These are phyloP conservation scores for Teratosphaeriaceae sp. DNA, from an alignment of 2,329 filamentous ascomycete genomes.

Conservation along the genomic window DNA sequence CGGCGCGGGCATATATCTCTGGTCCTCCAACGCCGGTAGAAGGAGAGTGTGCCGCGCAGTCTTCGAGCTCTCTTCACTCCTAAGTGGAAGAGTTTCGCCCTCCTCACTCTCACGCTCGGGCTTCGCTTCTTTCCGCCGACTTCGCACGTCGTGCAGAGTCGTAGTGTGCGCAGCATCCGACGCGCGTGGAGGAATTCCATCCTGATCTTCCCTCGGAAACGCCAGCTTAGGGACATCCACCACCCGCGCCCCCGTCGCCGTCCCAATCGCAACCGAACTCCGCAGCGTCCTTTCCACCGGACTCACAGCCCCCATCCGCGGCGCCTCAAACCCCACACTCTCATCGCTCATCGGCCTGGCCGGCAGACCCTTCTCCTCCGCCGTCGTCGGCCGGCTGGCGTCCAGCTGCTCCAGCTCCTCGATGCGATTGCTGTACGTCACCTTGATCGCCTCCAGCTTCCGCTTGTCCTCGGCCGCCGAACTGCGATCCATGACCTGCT, in stretches of 20 bases:
- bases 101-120: background rate
- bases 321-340: slow-evolving; percentile 28
- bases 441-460: slow-evolving; percentile 87
- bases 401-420: slow-evolving; percentile 73
- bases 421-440: slow-evolving; percentile 86
- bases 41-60: slow-evolving; percentile 9
- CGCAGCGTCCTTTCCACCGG: slow-evolving; percentile 27
- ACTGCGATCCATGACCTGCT: slow-evolving; percentile 80
- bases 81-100: background rate
- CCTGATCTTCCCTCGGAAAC: slow-evolving; percentile 18
- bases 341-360: slow-evolving; percentile 59
- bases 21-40: slow-evolving; percentile 29
- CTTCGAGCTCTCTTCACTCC: background rate
- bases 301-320: slow-evolving; percentile 30
- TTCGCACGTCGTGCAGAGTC: background rate
- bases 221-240: slow-evolving; percentile 34
- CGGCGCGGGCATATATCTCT: slow-evolving; percentile 60
- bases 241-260: slow-evolving; percentile 48
- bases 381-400: slow-evolving; percentile 35
- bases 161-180: slow-evolving; percentile 19
- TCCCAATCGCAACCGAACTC: slow-evolving; percentile 42
- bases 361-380: slow-evolving; percentile 70
- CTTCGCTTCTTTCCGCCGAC: background rate
- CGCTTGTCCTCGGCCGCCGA: slow-evolving; percentile 78
- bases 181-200: slow-evolving; percentile 25